phyloP scores from a whole-genome alignment of 208 protist genomes.

The Wallacemonas collosoma region DNA sequence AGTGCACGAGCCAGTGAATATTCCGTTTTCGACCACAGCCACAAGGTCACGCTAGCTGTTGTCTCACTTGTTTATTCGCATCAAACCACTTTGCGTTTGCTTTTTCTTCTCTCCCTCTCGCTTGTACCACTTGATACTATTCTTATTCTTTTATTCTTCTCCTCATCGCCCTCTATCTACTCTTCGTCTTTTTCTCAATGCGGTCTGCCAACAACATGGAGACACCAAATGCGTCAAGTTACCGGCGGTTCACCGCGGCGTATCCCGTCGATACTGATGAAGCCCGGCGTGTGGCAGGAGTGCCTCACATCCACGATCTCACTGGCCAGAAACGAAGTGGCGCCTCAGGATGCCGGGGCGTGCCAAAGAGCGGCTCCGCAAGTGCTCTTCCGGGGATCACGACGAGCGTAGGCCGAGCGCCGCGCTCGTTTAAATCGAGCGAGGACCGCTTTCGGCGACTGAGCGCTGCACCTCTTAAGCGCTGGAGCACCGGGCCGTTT shows the following conservation, averaged over 20 bases:
- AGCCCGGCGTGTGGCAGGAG: neutral
- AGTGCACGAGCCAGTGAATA: too few relatives aligned
- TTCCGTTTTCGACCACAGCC: too few relatives aligned
- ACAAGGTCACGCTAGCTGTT: too few relatives aligned
- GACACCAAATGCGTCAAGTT: neutral
- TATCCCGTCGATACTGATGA: neutral
- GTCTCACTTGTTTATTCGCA: too few relatives aligned
- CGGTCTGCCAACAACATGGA: neutral
- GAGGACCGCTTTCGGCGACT: conserved; percentile 5
- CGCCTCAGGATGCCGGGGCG: neutral
- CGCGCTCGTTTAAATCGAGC: neutral
- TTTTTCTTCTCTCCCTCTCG: too few relatives aligned
- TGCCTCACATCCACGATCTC: conserved; percentile 16
- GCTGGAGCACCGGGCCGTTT: neutral
- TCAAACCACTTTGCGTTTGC: too few relatives aligned
- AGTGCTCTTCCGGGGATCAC: neutral
- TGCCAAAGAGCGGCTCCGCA: neutral
- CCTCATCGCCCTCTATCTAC: too few relatives aligned
- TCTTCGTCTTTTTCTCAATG: neutral
- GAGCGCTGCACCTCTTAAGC: conserved; percentile 12
- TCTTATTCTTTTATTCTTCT: neutral
- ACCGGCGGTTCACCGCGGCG: conserved; percentile 4
- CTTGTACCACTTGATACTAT: neutral
- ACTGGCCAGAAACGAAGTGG: neutral
- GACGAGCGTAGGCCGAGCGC: too few relatives aligned